A percentile compares a stretch with the other conserved stretches of the same genome.
Evolutionary conservation across 208 protist genomes (phyloP).

Genomic region (Porcisia deanei): DNA sequence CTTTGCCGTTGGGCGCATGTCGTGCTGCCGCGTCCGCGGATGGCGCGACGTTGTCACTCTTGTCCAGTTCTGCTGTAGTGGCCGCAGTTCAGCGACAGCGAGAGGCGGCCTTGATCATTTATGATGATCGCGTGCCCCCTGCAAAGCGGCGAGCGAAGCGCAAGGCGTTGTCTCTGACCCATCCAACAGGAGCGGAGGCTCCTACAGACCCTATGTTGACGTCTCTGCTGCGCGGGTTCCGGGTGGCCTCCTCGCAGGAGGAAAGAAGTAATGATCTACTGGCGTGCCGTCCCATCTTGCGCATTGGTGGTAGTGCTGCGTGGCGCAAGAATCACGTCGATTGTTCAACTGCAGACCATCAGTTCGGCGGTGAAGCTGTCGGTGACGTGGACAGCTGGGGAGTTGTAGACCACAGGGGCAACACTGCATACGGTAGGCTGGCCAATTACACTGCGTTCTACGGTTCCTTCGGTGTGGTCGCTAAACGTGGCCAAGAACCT

Average conservation of each 20-base stretch:
- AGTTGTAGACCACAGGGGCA: background rate
- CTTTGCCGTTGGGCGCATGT: background rate
- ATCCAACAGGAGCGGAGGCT: background rate
- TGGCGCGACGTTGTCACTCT: background rate
- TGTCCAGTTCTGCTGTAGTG: background rate
- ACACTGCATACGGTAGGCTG: background rate
- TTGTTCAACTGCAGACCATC: background rate
- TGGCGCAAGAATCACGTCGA: background rate
- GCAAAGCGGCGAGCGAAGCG: constrained; percentile 3
- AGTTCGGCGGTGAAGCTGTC: background rate
- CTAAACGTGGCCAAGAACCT: background rate
- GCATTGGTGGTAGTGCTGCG: constrained; percentile 4
- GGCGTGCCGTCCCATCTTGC: constrained; percentile 4
- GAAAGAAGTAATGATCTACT: background rate
- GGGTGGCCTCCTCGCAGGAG: background rate
- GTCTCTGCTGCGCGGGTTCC: constrained; percentile 3
- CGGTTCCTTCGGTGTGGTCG: background rate
- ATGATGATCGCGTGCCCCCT: constrained; percentile 33
- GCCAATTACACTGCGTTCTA: background rate
- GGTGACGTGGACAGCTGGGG: background rate
- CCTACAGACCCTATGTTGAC: background rate
- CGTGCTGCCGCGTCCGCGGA: background rate
- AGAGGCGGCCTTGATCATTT: constrained; percentile 23
- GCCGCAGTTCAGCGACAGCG: constrained; percentile 17
- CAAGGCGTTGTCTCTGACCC: constrained; percentile 5